Conservation (phyloP, 306 rosid genomes). For the Lupinus albus region DNA sequence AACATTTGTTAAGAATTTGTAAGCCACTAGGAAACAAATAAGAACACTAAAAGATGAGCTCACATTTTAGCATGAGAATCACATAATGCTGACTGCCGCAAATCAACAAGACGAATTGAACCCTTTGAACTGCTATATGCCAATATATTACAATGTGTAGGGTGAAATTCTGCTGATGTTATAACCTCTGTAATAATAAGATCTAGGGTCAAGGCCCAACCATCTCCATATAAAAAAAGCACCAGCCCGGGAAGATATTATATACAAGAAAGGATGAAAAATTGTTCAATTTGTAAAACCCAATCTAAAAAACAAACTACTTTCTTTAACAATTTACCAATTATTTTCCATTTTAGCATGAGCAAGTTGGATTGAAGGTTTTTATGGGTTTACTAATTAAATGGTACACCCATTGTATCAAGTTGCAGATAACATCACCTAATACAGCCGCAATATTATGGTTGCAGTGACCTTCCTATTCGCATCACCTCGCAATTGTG, state of each 20-base stretch:
- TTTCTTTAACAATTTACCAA: background rate
- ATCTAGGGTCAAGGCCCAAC: slow-evolving; percentile 35
- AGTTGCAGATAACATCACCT: too few species aligned
- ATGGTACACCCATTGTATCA: too few species aligned
- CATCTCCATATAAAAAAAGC: slow-evolving; percentile 1
- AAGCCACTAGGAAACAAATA: slow-evolving; percentile 19
- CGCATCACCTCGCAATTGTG: too few species aligned
- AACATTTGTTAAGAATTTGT: background rate
- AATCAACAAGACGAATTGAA: slow-evolving; percentile 90
- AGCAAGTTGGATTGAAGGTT: background rate
- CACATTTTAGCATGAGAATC: slow-evolving; percentile 95
- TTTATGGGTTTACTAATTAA: too few species aligned
- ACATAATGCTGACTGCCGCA: slow-evolving; percentile 98
- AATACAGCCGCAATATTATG: too few species aligned
- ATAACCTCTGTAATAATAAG: slow-evolving; percentile 83
- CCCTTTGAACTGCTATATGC: slow-evolving; percentile 99
- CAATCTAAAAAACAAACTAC: background rate
- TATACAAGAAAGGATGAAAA: background rate
- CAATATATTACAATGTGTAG: slow-evolving; percentile 86
- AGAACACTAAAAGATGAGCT: slow-evolving; percentile 39
- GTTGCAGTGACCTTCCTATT: too few species aligned
- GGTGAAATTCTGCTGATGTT: slow-evolving; percentile 99
- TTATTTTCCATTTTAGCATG: slow-evolving; percentile 14
- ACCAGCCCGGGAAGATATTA: background rate
- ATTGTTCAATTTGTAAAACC: background rate